A percentile compares a stretch with the other conserved stretches of the same genome.
phyloP scores from a whole-genome alignment of 371 early-diverging fungal genomes.

The Umbelopsis sp. region DNA sequence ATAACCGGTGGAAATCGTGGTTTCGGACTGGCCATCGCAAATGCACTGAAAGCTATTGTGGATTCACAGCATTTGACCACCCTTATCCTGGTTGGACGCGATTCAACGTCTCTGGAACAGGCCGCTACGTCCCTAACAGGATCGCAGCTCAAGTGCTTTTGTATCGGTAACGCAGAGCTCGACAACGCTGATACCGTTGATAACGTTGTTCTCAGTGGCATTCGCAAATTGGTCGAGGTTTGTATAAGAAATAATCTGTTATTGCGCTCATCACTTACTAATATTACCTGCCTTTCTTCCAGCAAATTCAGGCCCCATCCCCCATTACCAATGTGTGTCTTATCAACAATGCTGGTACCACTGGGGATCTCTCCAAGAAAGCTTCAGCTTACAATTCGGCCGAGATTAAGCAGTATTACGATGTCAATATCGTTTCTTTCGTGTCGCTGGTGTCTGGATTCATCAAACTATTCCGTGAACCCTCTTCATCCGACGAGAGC shows the following conservation, averaged over 20 bases:
- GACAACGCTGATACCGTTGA: neutral
- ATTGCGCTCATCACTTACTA: too few species aligned
- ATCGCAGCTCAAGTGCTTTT: neutral
- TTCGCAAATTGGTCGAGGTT: neutral
- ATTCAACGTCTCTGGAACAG: conserved; percentile 25
- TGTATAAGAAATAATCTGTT: neutral
- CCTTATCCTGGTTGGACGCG: conserved; percentile 63
- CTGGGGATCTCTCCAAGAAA: conserved; percentile 71
- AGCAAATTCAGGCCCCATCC: conserved; percentile 25
- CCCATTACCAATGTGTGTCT: conserved; percentile 57
- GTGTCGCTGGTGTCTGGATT: conserved; percentile 49
- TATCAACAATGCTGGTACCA: conserved; percentile 84
- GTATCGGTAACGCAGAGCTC: conserved; percentile 12
- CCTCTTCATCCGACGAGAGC: neutral
- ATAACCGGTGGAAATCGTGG: conserved; percentile 87
- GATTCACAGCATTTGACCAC: conserved; percentile 28
- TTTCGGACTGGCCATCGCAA: conserved; percentile 75
- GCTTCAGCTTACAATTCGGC: conserved; percentile 56
- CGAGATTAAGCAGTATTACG: conserved; percentile 56
- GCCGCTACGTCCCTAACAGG: conserved; percentile 20
- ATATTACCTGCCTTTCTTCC: too few species aligned
- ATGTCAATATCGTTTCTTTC: conserved; percentile 64
- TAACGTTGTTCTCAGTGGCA: neutral
- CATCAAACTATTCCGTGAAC: neutral
- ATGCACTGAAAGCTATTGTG: conserved; percentile 23